These are phyloP conservation scores for Aspergillus terreus DNA, from an alignment of 2,329 filamentous ascomycete species.

Conservation along the genomic window DNA sequence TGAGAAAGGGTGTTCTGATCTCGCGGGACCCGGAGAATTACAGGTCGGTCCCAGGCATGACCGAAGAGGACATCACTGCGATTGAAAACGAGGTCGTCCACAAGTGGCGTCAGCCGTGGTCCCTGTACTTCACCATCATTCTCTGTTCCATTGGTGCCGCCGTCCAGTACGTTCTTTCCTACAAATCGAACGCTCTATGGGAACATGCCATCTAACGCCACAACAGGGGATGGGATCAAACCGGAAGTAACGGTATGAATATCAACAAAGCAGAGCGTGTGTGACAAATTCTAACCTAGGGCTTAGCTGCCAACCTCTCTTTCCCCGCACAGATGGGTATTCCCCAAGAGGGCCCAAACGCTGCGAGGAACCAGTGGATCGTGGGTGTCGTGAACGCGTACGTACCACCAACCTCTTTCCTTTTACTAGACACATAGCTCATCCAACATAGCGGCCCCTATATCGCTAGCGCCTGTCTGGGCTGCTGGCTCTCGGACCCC, in stretches of 20 bases:
- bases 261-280: neutral
- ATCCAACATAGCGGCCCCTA: conserved; percentile 44
- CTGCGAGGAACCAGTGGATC: conserved; percentile 52
- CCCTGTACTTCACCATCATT: conserved; percentile 50
- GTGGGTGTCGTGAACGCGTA: conserved; percentile 63
- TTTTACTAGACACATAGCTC: neutral
- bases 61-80: conserved; percentile 38
- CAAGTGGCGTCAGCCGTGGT: conserved; percentile 48
- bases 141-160: conserved; percentile 52
- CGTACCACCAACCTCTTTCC: conserved; percentile 43
- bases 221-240: conserved; percentile 30
- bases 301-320: conserved; percentile 48
- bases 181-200: too few relatives aligned
- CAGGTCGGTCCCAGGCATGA: conserved; percentile 42
- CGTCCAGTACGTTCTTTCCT: conserved; percentile 41
- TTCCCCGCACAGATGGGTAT: conserved; percentile 49
- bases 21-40: conserved; percentile 48
- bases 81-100: conserved; percentile 46
- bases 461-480: conserved; percentile 51
- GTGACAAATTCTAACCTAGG: conserved; percentile 11
- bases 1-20: conserved; percentile 49
- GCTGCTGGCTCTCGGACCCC: conserved; percentile 66
- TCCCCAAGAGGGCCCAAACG: conserved; percentile 34
- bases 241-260: conserved; percentile 27
- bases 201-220: neutral